phyloP scores from a whole-genome alignment of 1,284 basidiomycete species.

The Fomitopsis betulina region DNA sequence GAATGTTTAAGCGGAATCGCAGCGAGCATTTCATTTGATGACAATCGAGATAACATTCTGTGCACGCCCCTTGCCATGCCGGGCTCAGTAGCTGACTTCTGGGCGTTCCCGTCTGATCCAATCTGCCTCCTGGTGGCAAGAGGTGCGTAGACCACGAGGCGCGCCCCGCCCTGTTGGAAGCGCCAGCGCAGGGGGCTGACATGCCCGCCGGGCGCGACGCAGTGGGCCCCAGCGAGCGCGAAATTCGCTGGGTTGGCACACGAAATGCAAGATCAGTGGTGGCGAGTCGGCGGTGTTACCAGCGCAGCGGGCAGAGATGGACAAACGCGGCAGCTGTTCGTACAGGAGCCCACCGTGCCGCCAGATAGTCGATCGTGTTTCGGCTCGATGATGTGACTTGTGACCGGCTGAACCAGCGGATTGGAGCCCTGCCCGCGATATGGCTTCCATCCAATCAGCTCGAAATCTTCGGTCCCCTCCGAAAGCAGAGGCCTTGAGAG shows the following conservation, averaged over 20 bases:
- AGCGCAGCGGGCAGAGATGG: constrained; percentile 9
- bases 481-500: background rate
- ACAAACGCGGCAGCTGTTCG: constrained; percentile 7
- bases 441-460: background rate
- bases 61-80: constrained; percentile 14
- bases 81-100: constrained; percentile 15
- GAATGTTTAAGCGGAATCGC: background rate
- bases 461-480: constrained; percentile 3
- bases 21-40: constrained; percentile 3
- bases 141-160: constrained; percentile 14
- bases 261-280: background rate
- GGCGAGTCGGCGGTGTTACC: constrained; percentile 14
- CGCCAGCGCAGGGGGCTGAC: background rate
- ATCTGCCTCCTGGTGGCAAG: constrained; percentile 13
- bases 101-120: constrained; percentile 19
- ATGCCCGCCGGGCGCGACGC: background rate
- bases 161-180: background rate
- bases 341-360: constrained; percentile 5
- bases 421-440: constrained; percentile 4
- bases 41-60: constrained; percentile 28
- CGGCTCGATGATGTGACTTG: constrained; percentile 19
- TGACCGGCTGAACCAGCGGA: constrained; percentile 15
- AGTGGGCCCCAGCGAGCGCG: background rate
- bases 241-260: constrained; percentile 4
- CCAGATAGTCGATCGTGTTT: constrained; percentile 23